phyloP scores from a whole-genome alignment of 441 rosid species.

The Rhodomyrtus psidioides region DNA sequence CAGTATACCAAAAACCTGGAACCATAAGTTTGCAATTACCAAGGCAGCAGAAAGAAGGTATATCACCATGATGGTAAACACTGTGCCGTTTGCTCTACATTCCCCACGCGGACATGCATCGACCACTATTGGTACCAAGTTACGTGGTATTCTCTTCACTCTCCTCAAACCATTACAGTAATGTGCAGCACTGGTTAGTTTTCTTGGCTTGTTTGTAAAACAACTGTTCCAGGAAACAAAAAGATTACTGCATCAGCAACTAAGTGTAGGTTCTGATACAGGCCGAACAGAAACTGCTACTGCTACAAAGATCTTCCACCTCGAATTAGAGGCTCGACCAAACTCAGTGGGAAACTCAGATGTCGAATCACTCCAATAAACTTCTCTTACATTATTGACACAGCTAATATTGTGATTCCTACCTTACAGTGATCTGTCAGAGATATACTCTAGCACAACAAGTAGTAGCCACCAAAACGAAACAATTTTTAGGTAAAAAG shows the following conservation, averaged over 20 bases:
- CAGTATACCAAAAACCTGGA: background rate
- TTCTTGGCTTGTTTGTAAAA: conserved; percentile 99
- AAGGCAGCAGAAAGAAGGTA: background rate
- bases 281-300: background rate
- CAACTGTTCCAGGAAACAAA: conserved; percentile 57
- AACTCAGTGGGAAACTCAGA: background rate
- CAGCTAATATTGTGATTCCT: background rate
- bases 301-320: background rate
- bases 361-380: background rate
- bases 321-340: background rate
- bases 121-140: conserved; percentile 1
- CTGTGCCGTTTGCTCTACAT: background rate
- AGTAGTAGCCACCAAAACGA: background rate
- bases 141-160: background rate
- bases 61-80: background rate
- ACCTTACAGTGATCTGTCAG: background rate
- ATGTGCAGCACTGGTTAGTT: conserved; percentile 85
- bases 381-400: background rate
- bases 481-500: background rate
- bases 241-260: conserved; percentile 2
- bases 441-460: background rate
- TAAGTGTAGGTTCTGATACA: background rate
- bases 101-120: background rate
- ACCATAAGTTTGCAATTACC: background rate
- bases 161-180: conserved; percentile 43